Conservation (phyloP, 2,329 filamentous ascomycete species). For the Emergomyces africanus region DNA sequence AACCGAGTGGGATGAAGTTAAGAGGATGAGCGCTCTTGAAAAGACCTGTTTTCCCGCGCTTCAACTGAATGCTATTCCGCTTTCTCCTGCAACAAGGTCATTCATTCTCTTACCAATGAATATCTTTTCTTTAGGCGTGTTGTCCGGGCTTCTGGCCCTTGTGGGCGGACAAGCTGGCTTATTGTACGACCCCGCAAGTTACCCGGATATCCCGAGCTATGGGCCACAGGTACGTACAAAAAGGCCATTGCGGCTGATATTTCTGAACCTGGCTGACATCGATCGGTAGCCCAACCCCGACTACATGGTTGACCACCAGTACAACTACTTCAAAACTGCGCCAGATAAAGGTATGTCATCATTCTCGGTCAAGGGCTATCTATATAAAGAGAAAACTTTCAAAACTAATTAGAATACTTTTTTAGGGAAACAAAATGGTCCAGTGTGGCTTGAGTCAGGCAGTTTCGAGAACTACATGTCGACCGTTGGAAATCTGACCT, state of each 20-base stretch:
- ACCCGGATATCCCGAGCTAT: not conserved
- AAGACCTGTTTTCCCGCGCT: no score
- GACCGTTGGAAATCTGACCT: no score
- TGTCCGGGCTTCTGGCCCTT: not conserved
- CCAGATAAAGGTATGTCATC: not conserved
- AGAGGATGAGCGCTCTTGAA: no score
- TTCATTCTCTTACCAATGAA: no score
- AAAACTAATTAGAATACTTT: not conserved
- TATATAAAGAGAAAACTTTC: no score
- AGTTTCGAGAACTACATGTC: not conserved
- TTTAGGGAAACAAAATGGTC: conserved; percentile 2
- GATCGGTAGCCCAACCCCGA: not conserved
- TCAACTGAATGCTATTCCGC: no score
- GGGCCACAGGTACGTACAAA: conserved; percentile 1
- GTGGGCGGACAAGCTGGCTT: not conserved
- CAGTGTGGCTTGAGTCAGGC: conserved; percentile 1
- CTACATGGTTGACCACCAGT: not conserved
- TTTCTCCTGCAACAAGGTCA: no score
- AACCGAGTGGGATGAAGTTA: no score
- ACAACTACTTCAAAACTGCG: conserved; percentile 1
- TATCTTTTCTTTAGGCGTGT: no score
- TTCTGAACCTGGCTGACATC: not conserved
- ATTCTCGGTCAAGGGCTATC: not conserved
- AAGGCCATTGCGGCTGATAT: not conserved
- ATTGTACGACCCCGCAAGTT: not conserved